A percentile compares a stretch with the other conserved stretches of the same genome.
phyloP scores from a whole-genome alignment of 352 stramenopile genomes.

The Globisporangium viniferum region DNA sequence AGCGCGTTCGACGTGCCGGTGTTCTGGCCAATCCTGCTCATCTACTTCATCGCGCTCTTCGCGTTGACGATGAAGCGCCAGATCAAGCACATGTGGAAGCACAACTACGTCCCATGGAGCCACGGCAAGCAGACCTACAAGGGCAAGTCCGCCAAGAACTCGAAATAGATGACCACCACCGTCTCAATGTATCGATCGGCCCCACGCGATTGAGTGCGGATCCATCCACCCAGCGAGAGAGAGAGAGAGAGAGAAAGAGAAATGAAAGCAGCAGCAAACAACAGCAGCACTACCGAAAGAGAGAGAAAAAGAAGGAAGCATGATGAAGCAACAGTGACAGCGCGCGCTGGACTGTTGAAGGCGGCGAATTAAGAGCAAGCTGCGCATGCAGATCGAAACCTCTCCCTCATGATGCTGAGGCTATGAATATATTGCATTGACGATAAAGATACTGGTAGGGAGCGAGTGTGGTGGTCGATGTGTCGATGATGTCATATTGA shows the following conservation, averaged over 20 bases:
- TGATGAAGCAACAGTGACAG: background rate
- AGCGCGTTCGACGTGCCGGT: conserved; percentile 98
- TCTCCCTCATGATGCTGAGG: background rate
- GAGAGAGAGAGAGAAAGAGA: background rate
- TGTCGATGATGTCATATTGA: background rate
- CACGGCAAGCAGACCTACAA: conserved; percentile 97
- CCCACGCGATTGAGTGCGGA: background rate
- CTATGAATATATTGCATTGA: conserved; percentile 10
- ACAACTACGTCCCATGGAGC: conserved; percentile 98
- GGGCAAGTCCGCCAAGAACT: conserved; percentile 62
- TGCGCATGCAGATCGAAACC: background rate
- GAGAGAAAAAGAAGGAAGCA: background rate
- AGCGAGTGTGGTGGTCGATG: background rate
- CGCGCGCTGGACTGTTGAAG: background rate
- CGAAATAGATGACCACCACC: conserved; percentile 50
- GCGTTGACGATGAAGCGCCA: conserved; percentile 99
- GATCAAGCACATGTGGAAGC: conserved; percentile 99
- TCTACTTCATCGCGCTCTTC: conserved; percentile 99
- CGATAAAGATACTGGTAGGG: background rate
- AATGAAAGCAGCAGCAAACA: background rate
- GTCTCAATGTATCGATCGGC: background rate
- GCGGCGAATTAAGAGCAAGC: background rate
- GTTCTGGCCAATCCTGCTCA: conserved; percentile 98
- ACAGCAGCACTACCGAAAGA: background rate
- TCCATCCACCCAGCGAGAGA: background rate